These are phyloP conservation scores for Solanum habrochaites DNA, from an alignment of 257 asterid genomes.

Conservation along the genomic window DNA sequence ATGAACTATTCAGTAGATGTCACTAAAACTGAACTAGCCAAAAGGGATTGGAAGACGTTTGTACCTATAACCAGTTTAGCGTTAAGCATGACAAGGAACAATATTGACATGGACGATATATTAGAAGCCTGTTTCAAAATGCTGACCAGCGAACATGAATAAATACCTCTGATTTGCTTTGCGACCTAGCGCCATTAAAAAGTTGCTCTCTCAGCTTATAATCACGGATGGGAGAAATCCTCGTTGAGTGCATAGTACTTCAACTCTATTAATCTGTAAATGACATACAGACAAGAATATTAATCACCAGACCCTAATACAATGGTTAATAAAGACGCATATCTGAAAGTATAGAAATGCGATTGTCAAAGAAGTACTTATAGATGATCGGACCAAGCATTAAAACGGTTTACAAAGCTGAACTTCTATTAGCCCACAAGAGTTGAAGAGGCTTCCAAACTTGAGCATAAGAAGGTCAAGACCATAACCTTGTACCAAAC, in stretches of 20 bases:
- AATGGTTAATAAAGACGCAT: not conserved
- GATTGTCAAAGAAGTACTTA: constrained; percentile 24
- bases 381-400: constrained; percentile 93
- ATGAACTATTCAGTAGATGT: not conserved
- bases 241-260: constrained; percentile 86
- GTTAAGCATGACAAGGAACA: not conserved
- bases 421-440: constrained; percentile 76
- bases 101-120: not conserved
- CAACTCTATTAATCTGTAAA: constrained; percentile 81
- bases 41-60: not conserved
- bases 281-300: not conserved
- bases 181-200: constrained; percentile 94
- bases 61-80: not conserved
- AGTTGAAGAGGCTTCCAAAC: constrained; percentile 86
- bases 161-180: constrained; percentile 89
- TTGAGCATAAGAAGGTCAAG: constrained; percentile 90
- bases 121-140: not conserved
- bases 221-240: constrained; percentile 96
- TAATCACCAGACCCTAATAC: not conserved
- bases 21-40: not conserved
- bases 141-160: not conserved
- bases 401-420: constrained; percentile 70
- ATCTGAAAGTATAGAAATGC: too few species aligned
- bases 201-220: constrained; percentile 89
- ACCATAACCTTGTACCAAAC: constrained; percentile 81